Evolutionary conservation across 169 alveolate genomes (phyloP), one percentile per base, ranked within the genome.

Genomic region (Plasmodium chabaudi): DNA sequence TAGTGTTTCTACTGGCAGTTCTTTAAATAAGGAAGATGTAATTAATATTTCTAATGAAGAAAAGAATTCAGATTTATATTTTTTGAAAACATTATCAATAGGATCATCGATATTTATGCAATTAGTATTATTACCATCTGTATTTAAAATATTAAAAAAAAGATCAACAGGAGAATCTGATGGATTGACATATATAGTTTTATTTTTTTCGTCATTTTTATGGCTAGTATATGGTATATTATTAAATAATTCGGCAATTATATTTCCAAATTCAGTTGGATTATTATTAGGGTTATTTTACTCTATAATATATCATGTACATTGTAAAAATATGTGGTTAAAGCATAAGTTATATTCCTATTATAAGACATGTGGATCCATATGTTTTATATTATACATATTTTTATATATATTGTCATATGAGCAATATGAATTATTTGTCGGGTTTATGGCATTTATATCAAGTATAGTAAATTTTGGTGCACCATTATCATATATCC

Each of bases 201-300:
- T 89, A 44, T 92, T 93, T 13, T 87, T 91, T 72, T 88, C 95
- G 21, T 79, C 88, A 5, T 89, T 91, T 87, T 84, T 91, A 25
- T 93, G 94, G 94, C 71, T 94, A 21, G 92, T 93, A 4, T 93
- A 93, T 79, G 95, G 94, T 0, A 57, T 75, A 19, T 51, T 93
- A 21, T 25, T 92, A 64, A 72, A 47, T 46, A 93, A 93, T 64
- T 49, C 87, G 13, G 88, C 93, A 9, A 87, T 93, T 79, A 74
- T 93, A 0, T 51, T 91, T 39, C 92, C 94, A 0, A 93, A 88
- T 55, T 51, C 89, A 47, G 93, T 93, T 17, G 94, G 95, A 21
- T 68, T 87, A 1, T 15, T 87, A n/a, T 74, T 74, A 51, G 92
- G 92, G 1, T 23, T 59, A 34, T 65, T 87, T 23, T 87, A 87